Percentiles rank a stretch among this genome's conserved stretches.
Evolutionary conservation across 208 protist species (phyloP).

Genomic region (Trypanosoma mega): DNA sequence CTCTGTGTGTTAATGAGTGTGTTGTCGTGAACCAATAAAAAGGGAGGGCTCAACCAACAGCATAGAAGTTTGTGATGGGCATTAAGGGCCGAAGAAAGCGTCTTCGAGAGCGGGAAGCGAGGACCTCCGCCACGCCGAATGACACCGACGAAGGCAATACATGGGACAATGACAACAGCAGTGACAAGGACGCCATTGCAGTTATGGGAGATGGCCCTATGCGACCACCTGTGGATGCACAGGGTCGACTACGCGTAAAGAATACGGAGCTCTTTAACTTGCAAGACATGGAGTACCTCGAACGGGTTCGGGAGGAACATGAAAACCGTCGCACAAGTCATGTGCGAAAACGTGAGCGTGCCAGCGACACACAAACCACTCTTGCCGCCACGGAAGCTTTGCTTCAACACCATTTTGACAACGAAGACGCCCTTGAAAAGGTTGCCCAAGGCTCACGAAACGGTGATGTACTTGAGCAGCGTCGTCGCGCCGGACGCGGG

Average conservation of each 20-base stretch:
- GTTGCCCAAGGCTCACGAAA: too few relatives aligned
- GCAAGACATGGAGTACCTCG: slow-evolving; percentile 78
- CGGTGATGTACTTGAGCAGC: slow-evolving; percentile 26
- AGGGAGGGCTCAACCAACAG: neutral
- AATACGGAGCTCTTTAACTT: slow-evolving; percentile 85
- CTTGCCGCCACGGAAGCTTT: slow-evolving; percentile 29
- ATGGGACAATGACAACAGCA: slow-evolving; percentile 13
- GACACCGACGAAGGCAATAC: slow-evolving; percentile 21
- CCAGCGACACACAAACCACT: slow-evolving; percentile 24
- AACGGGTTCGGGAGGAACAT: slow-evolving; percentile 78
- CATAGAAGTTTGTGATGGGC: slow-evolving; percentile 47
- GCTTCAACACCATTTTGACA: slow-evolving; percentile 42
- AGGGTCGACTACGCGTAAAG: slow-evolving; percentile 66
- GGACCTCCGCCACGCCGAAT: slow-evolving; percentile 21
- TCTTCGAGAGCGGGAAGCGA: slow-evolving; percentile 53
- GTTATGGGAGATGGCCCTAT: slow-evolving; percentile 49
- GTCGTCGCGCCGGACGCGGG: slow-evolving; percentile 32
- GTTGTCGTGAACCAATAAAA: too few relatives aligned
- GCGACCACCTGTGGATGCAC: slow-evolving; percentile 43
- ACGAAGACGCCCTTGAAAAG: slow-evolving; percentile 6
- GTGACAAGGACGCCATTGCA: neutral
- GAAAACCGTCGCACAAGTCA: slow-evolving; percentile 43
- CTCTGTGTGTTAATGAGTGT: too few relatives aligned
- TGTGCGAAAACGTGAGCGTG: slow-evolving; percentile 20
- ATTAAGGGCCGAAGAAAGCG: slow-evolving; percentile 81